Base-by-base conservation (phyloP, 257 asterid genomes). In the Echium plantagineum region DNA sequence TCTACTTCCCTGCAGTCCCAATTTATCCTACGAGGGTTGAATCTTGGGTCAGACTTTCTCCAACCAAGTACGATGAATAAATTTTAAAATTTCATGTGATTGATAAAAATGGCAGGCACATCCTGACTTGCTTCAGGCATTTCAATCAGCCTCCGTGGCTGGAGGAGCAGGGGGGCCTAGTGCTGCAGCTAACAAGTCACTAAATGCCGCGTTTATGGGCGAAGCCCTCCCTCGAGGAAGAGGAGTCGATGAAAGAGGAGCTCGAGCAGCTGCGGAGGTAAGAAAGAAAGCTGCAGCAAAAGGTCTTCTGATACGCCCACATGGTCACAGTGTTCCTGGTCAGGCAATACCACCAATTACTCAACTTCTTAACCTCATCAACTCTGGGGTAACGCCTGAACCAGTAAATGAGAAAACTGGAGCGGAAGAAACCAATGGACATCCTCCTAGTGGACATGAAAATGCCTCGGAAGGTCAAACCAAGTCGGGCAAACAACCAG, bases 211-310 rank as follows among this genome's bases (percentile, higher is more conserved):
- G 13, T 59, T 69, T 16, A 63, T 66, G 7, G 87, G 83, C 51
- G 96, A 83, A 46, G 63, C 72, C 52, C 66, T 77, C 52, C 85
- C 87, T 10, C 81, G 94, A 22, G 90, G 86, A n/a, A 68, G 86
- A 46, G 97, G 95, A 47, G 85, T 85, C 9, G 97, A 89, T 47
- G 97, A 89, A 74, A 75, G 97, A 74, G 95, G 86, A 38, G 96
- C 89, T 28, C 77, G 82, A 47, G 96, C 97, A 57, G 80, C 96
- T 52, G 97, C 89, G 5, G 97, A 87, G 65, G 82, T 67, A 53
- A 74, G 94, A 53, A 88, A 86, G 74, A 93, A 89, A 74, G 97
- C 97, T 52, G 96, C 96, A 21, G 98, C 97, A 9, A 81, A 80
- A 71, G 97, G 97, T 65, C 83, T 86, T 53, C 61, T 74, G 63